Evolutionary conservation across 768 basidiomycete genomes (phyloP).

Genomic region (Grammothele lineata): DNA sequence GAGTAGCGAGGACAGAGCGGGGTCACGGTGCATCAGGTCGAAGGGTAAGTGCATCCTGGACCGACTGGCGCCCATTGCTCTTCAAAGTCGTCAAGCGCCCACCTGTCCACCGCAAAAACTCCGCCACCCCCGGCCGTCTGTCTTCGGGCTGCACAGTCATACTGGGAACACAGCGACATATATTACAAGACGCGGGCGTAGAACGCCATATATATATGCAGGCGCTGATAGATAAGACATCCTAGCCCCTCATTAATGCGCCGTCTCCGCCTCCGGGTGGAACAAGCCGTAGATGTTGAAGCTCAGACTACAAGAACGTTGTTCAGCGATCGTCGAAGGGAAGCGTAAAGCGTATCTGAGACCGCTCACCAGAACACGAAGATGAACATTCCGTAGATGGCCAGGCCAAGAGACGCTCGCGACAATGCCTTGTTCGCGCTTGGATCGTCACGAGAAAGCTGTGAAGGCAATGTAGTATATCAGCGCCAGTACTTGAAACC

Average conservation of each 20-base stretch:
- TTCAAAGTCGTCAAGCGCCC: constrained; percentile 11
- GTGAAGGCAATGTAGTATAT: neutral
- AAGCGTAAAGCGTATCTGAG: neutral
- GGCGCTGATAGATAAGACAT: neutral
- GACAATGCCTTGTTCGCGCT: constrained; percentile 49
- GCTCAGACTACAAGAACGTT: constrained; percentile 49
- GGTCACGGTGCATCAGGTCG: constrained; percentile 29
- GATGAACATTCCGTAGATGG: constrained; percentile 71
- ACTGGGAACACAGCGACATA: neutral
- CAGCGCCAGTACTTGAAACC: neutral
- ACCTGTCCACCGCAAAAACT: constrained; percentile 1
- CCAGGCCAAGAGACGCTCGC: constrained; percentile 60
- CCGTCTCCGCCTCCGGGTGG: constrained; percentile 25
- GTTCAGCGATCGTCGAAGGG: neutral
- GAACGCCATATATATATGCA: neutral
- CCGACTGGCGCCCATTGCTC: constrained; percentile 6
- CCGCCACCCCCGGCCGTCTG: neutral
- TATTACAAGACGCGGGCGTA: neutral
- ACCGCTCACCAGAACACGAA: constrained; percentile 81
- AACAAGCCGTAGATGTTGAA: constrained; percentile 75
- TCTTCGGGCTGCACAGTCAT: neutral
- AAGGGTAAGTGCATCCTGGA: constrained; percentile 23
- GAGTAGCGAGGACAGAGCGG: constrained; percentile 11
- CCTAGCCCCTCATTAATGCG: constrained; percentile 8
- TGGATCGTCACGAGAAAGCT: constrained; percentile 70